phyloP scores from a whole-genome alignment of 2,329 filamentous ascomycete species.

The Monascus ruber region DNA sequence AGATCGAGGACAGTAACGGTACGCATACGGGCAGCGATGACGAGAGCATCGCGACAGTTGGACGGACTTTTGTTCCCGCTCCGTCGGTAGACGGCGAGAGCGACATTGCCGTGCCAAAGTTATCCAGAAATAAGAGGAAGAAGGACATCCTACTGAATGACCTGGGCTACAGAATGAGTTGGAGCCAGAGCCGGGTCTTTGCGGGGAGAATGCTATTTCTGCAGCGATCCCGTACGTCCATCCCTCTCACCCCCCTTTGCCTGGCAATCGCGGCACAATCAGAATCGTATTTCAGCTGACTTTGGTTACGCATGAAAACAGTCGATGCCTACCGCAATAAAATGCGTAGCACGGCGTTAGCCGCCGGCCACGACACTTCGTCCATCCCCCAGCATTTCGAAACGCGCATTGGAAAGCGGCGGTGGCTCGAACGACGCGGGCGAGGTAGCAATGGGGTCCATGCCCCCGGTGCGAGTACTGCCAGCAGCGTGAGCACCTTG shows the following conservation, averaged over 20 bases:
- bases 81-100: conserved; percentile 57
- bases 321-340: conserved; percentile 93
- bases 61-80: conserved; percentile 47
- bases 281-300: not conserved
- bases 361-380: conserved; percentile 61
- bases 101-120: conserved; percentile 63
- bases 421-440: conserved; percentile 46
- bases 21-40: conserved; percentile 2
- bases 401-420: conserved; percentile 73
- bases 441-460: conserved; percentile 4
- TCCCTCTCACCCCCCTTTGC: conserved; percentile 5
- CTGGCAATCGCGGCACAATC: conserved; percentile 3
- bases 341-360: conserved; percentile 71
- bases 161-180: conserved; percentile 87
- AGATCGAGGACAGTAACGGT: conserved; percentile 28
- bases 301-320: conserved; percentile 21
- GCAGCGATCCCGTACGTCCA: conserved; percentile 73
- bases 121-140: conserved; percentile 56
- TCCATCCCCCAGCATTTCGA: conserved; percentile 76
- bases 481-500: conserved; percentile 9
- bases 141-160: conserved; percentile 91
- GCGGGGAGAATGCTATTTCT: conserved; percentile 75
- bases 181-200: conserved; percentile 90
- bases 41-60: conserved; percentile 23
- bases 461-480: conserved; percentile 1